Evolutionary conservation across 768 basidiomycete species (phyloP), one percentile per base, ranked within the genome.

Genomic region (Suillus tomentosus): DNA sequence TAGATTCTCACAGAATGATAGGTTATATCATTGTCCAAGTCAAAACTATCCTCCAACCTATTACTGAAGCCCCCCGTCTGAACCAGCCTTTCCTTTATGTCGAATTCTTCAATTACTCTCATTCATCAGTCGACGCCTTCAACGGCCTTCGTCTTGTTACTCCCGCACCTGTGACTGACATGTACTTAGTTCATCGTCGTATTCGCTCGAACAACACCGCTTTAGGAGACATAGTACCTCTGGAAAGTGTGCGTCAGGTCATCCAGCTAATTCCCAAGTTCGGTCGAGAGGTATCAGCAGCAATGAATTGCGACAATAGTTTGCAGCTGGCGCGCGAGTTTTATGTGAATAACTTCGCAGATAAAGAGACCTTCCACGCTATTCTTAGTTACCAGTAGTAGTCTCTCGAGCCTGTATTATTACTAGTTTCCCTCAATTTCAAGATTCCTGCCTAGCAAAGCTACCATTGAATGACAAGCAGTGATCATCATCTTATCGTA

Each of bases 301-400:
- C 13, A 57, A 27, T 57, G 34, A 57, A 36, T 10, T 34, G 43
- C 27, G 9, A 62, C 27, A 63, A 63, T 37, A 42, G 17, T 45
- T 15, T 63, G 62, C 55, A 63, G 34, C 24, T 57, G 7, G 55
- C 17, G 0, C 24, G 27, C 3, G 17, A 60, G 17, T 64, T 55
- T 27, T 64, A 61, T 43, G 43, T 64, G 19, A 64, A 64, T n/a
- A 64, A 58, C 15, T 64, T 64, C 9, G 58, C 64, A 48, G n/a
- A 48, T 48, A 48, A 48, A 22, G 47, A 48, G 22, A 48, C 47
- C 11, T 48, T 48, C 5, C 62, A 63, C 34, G 62, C 56, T 22
- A 63, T 63, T 36, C 62, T 51, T 7, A 51, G 50, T 27, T 51
- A 51, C 50, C 50, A n/a, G n/a, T n/a, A 51, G 50, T 51, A 51